Evolutionary conservation across 768 basidiomycete species (phyloP).

Genomic region (Amanita phalloides): DNA sequence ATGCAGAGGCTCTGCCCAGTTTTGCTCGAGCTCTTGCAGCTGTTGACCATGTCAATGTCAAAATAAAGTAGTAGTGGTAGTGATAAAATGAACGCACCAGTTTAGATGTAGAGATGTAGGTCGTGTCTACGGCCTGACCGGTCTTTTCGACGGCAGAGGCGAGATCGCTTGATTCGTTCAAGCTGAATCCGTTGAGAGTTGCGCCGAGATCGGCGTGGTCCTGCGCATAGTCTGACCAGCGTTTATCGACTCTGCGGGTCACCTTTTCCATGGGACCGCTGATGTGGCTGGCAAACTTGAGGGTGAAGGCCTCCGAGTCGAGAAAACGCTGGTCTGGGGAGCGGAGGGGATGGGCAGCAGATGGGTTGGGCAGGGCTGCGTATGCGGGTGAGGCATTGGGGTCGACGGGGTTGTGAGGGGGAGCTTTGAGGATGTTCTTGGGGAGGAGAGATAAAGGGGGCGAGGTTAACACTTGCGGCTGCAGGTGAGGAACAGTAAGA

Average conservation of each 20-base stretch:
- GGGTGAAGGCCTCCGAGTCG: conserved; percentile 93
- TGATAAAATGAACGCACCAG: conserved; percentile 36
- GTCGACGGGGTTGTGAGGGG: conserved; percentile 90
- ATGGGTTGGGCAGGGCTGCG: conserved; percentile 80
- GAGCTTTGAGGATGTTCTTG: conserved; percentile 93
- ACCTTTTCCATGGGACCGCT: conserved; percentile 94
- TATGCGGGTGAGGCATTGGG: conserved; percentile 63
- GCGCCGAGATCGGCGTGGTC: conserved; percentile 91
- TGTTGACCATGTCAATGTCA: conserved; percentile 17
- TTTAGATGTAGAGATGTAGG: conserved; percentile 85
- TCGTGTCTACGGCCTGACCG: conserved; percentile 91
- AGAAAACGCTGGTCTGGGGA: conserved; percentile 92
- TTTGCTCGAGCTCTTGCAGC: conserved; percentile 91
- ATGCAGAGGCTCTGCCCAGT: conserved; percentile 91
- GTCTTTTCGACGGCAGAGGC: conserved; percentile 91
- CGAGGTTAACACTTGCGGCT: conserved; percentile 90
- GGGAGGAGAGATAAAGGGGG: conserved; percentile 86
- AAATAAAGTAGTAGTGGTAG: conserved; percentile 3
- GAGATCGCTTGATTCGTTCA: conserved; percentile 69
- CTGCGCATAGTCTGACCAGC: conserved; percentile 89
- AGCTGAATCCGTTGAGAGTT: conserved; percentile 83
- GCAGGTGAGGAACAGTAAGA: conserved; percentile 4
- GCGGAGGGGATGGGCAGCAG: conserved; percentile 79
- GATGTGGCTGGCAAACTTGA: conserved; percentile 90
- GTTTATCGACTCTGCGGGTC: conserved; percentile 81